A percentile compares a stretch with the other conserved stretches of the same genome.
These are phyloP conservation scores for Plasmodium fragile DNA, from an alignment of 169 alveolate species.

Conservation along the genomic window DNA sequence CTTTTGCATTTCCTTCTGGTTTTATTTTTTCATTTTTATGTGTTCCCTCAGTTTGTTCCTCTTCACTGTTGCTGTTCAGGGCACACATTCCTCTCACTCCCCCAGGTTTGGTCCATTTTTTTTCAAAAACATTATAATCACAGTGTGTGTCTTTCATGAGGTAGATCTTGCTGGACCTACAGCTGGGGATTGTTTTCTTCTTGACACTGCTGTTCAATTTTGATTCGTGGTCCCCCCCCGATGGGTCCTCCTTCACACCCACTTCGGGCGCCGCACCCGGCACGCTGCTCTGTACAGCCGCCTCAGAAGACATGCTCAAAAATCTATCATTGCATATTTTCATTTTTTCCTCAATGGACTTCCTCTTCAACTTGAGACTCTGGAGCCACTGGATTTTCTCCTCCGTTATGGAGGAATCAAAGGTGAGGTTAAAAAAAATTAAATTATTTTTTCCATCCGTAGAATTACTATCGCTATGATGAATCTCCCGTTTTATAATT, in stretches of 20 bases:
- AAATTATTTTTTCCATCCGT: slow-evolving; percentile 32
- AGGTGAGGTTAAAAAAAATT: slow-evolving; percentile 71
- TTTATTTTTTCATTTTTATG: background rate
- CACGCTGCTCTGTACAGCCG: background rate
- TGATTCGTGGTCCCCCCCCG: background rate
- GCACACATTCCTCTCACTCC: background rate
- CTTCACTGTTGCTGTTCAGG: background rate
- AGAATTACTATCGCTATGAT: background rate
- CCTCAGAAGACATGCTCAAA: background rate
- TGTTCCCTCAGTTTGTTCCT: background rate
- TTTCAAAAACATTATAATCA: background rate
- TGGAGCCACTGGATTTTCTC: slow-evolving; percentile 76
- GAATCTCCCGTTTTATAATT: slow-evolving; percentile 39
- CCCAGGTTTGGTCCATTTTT: background rate
- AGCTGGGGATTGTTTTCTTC: background rate
- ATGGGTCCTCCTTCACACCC: background rate
- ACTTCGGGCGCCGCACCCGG: background rate
- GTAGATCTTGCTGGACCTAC: slow-evolving; percentile 29
- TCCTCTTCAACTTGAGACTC: slow-evolving; percentile 18
- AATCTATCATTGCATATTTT: background rate
- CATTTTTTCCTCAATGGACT: slow-evolving; percentile 2
- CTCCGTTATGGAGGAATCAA: slow-evolving; percentile 77
- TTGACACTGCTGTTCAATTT: background rate
- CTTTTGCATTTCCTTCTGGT: background rate
- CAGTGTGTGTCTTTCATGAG: slow-evolving; percentile 11